Evolutionary conservation across 2,329 filamentous ascomycete genomes (phyloP), one percentile per base, ranked within the genome.

Genomic region (Leptosphaerulina australis): DNA sequence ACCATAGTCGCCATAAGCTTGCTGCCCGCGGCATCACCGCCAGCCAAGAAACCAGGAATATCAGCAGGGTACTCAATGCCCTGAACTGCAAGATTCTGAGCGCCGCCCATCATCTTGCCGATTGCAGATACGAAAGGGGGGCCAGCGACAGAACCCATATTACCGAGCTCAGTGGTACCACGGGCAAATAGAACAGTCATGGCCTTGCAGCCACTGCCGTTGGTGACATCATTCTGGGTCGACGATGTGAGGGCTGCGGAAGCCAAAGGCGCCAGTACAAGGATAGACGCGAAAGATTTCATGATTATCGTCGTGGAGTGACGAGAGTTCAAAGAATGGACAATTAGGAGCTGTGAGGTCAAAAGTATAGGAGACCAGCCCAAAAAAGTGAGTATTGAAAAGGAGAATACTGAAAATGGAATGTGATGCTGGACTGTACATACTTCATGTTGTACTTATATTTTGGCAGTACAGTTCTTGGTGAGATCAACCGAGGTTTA

Each of bases 161-260:
- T 83, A 30, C 80, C 80, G 1, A 55, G 26, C 66, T 83, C 80
- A 5, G 75, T 77, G 3, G 81, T 83, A 7, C 82, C 81, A 14
- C 81, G 77, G n/a, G 81, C 81, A 57, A 81, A 84, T 58, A 84
- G 77, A 41, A 84, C 66, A 6, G 80, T 83, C 53, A 81, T 74
- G 24, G 71, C 62, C 25, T 75, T 76, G 66, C 78, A 80, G 35
- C 45, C 59, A n/a, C 58, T 50, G 34, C 62, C 59, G 31, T 58
- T 59, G 14, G 50, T 64, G 28, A 70, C 52, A 37, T 70, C 68
- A 41, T 66, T 67, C 34, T 68, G 60, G 0, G 58, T 63, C 9
- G 25, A 45, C 18, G 55, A 62, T 12, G 43, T 58, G n/a, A 69
- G 57, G 22, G 58, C 62, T 8, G 61, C 58, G 6, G 54, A 49